A percentile compares a stretch with the other conserved stretches of the same genome.
Conservation (phyloP, 805 yeast genomes). For the Ogataea minuta region DNA sequence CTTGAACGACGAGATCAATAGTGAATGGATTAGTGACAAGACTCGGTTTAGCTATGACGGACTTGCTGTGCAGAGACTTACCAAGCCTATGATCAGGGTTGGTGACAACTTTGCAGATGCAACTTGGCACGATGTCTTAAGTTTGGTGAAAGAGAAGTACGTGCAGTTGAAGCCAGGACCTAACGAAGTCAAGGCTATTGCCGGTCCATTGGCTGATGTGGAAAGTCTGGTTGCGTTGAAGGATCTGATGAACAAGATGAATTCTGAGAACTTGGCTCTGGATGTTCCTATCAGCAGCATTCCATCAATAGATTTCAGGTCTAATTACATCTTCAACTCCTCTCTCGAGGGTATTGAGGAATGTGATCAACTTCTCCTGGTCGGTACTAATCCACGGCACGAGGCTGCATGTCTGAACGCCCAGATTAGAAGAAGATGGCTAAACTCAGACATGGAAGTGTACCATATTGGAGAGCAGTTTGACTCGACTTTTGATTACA, state of each 20-base stretch:
- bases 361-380: constrained; percentile 75
- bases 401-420: constrained; percentile 88
- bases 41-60: constrained; percentile 85
- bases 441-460: constrained; percentile 60
- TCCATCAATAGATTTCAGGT: constrained; percentile 73
- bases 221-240: constrained; percentile 80
- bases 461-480: constrained; percentile 74
- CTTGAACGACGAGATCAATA: constrained; percentile 80
- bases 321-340: constrained; percentile 79
- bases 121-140: constrained; percentile 84
- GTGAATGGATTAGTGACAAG: constrained; percentile 90
- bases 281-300: constrained; percentile 59
- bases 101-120: constrained; percentile 70
- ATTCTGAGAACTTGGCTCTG: constrained; percentile 76
- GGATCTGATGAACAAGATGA: constrained; percentile 72
- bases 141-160: constrained; percentile 64
- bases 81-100: constrained; percentile 71
- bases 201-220: constrained; percentile 80
- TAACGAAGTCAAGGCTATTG: constrained; percentile 75
- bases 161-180: constrained; percentile 54
- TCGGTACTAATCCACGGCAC: constrained; percentile 86
- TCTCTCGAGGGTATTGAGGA: constrained; percentile 76
- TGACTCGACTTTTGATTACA: constrained; percentile 69
- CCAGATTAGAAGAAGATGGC: constrained; percentile 79
- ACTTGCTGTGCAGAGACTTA: constrained; percentile 78